Percentiles rank a stretch among this genome's conserved stretches.
These are phyloP conservation scores for Penicillium glabrum DNA, from an alignment of 2,329 filamentous ascomycete genomes.

Conservation along the genomic window DNA sequence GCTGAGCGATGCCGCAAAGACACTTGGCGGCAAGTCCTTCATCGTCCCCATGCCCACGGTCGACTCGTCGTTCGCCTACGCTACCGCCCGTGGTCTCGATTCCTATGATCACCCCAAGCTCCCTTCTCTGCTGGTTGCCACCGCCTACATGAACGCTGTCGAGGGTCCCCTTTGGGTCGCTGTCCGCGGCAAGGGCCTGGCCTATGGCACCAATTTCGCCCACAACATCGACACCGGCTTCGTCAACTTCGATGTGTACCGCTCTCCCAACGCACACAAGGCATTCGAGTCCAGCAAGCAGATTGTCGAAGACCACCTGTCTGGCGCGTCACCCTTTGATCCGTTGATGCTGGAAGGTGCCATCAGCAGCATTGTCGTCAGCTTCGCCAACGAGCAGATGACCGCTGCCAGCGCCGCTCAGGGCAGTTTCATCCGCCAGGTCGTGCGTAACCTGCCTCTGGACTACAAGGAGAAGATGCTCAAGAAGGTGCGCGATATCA, in stretches of 20 bases:
- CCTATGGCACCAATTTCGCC: slow-evolving; percentile 81
- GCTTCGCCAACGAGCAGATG: slow-evolving; percentile 82
- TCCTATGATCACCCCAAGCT: slow-evolving; percentile 75
- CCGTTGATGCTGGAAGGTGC: slow-evolving; percentile 82
- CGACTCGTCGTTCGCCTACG: slow-evolving; percentile 85
- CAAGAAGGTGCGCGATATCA: slow-evolving; percentile 73
- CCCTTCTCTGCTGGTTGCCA: slow-evolving; percentile 81
- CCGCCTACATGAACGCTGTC: slow-evolving; percentile 86
- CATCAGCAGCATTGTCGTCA: slow-evolving; percentile 83
- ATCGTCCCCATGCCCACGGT: slow-evolving; percentile 89
- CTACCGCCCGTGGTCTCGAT: slow-evolving; percentile 70
- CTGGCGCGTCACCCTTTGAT: slow-evolving; percentile 72
- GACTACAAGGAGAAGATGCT: slow-evolving; percentile 79
- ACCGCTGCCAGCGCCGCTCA: slow-evolving; percentile 81
- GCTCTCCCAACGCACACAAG: slow-evolving; percentile 84
- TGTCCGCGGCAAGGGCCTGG: slow-evolving; percentile 87
- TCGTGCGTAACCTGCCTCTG: slow-evolving; percentile 71
- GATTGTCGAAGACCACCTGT: slow-evolving; percentile 72
- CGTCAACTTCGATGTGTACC: slow-evolving; percentile 82
- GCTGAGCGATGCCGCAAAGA: slow-evolving; percentile 72
- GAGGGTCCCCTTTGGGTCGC: slow-evolving; percentile 95
- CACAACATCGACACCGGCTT: slow-evolving; percentile 77
- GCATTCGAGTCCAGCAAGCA: slow-evolving; percentile 76
- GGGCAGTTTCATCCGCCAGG: slow-evolving; percentile 78
- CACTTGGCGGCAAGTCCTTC: slow-evolving; percentile 72